Base-by-base conservation (phyloP, 1,284 basidiomycete genomes). In the Melanopsichium pennsylvanicum region DNA sequence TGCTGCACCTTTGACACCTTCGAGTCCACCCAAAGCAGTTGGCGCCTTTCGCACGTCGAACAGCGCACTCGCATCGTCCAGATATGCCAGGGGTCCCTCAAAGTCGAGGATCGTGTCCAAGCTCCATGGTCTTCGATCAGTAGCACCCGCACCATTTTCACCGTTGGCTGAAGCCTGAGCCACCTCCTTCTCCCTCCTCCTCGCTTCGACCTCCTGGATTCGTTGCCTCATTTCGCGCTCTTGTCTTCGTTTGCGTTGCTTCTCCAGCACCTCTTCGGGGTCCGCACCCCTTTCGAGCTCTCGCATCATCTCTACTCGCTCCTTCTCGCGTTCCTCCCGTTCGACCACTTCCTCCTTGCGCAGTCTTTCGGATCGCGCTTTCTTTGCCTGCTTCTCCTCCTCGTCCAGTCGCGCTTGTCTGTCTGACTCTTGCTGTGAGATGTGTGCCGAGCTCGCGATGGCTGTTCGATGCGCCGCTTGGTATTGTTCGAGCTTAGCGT, bases 401-500 rank as follows among this genome's bases (percentile, higher is more conserved):
- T 75, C 63, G 43, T 80, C 79, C 23, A 55, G 8, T 3, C 60
- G 55, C n/a, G 57, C 59, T 38, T 75, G 68, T 33, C 47, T 34
- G 27, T 74, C 62, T 13, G 72, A 71, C 42, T 79, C 76, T 40
- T 67, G 70, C 50, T 69, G 70, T 13, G 68, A 59, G 19, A 63
- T 58, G 22, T 71, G 59, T 11, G 66, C 68, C 18, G 71, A 64
- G 37, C 41, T 60, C 9, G 66, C 68, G 27, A 78, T 74, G 29
- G 62, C 45, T 2, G 68, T 58, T 27, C 72, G 67, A 25, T 76
- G 73, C 22, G 72, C 68, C 21, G 85, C 86, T 43, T 90, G 88
- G 81, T 92, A 93, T 44, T 85, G 85, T 2, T 87, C 85, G 49
- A 98, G 90, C 32, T 89, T 88, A 9, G 87, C 87, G 83, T 97